Evolutionary conservation across 148 eudicot species (phyloP), one percentile per base, ranked within the genome.

Genomic region (Diospyros lotus): DNA sequence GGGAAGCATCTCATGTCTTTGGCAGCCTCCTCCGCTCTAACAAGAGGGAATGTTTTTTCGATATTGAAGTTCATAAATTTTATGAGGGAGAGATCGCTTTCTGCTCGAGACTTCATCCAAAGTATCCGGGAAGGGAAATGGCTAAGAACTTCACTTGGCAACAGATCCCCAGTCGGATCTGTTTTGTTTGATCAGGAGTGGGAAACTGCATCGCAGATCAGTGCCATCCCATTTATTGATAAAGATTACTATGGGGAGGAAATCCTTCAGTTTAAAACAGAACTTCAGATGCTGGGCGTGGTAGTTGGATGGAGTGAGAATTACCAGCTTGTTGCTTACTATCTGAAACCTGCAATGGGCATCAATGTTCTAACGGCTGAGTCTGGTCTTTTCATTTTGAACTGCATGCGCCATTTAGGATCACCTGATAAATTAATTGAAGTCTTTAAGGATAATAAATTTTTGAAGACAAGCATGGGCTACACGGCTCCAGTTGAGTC

Each of bases 251-350:
- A 89, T 69, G 88, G 90, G 13, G n/a, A 58, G 0, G 78, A 76
- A 5, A 71, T 91, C 45, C 43, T 64, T 2, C 14, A 15, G 18
- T 87, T 80, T 66, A 82, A 80, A 74, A 44, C 41, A 18, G 96
- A 91, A 83, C 80, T 89, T 9, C 10, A 80, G 53, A 68, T 89
- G 52, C 86, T 91, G 40, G 93, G 86, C 28, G 88, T 89, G 71
- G 18, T 73, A 52, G 81, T 87, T 48, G 74, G 68, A 28, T 80
- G 86, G 2, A 28, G 79, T 71, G 44, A 28, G 6, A 84, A 71
- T 65, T 82, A 81, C 69, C 71, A 85, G 77, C 66, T 82, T 64
- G 86, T 86, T 50, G 38, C 46, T 64, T 81, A 87, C 15, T 17
- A 77, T 56, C 66, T 89, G 52, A 89, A 86, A 73, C 59, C 93